Percentiles rank a stretch among this genome's conserved stretches.
Evolutionary conservation across 2,329 filamentous ascomycete species (phyloP).

Genomic region (Penicillium sclerotiorum): DNA sequence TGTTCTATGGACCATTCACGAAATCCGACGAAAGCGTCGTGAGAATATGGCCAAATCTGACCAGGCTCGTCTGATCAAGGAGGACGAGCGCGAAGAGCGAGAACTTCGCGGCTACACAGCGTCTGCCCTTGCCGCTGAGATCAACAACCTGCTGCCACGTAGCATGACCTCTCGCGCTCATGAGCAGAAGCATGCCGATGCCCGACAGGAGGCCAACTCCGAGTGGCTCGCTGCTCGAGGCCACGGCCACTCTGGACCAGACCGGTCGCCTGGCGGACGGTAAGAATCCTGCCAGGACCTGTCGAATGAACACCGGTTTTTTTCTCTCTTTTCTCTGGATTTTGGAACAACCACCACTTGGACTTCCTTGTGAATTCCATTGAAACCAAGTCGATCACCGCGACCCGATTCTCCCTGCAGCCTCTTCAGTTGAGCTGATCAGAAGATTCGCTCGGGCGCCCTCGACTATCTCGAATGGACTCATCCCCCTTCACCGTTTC

Average conservation of each 20-base stretch:
- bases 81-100: conserved; percentile 53
- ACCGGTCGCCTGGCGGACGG: conserved; percentile 36
- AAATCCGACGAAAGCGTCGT: conserved; percentile 83
- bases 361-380: too few species aligned
- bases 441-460: conserved; percentile 12
- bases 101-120: conserved; percentile 50
- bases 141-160: conserved; percentile 46
- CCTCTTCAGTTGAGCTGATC: conserved; percentile 6
- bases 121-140: conserved; percentile 48
- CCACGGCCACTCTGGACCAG: conserved; percentile 37
- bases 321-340: conserved; percentile 3
- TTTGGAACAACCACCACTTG: not conserved
- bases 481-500: conserved; percentile 1
- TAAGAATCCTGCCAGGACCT: conserved; percentile 22
- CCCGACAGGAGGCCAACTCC: conserved; percentile 36
- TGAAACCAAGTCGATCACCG: conserved; percentile 11
- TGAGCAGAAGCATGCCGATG: conserved; percentile 46
- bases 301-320: not conserved
- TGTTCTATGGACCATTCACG: conserved; percentile 85
- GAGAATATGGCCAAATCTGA: conserved; percentile 79
- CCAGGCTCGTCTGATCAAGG: conserved; percentile 54
- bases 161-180: conserved; percentile 32
- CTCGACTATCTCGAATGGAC: conserved; percentile 2
- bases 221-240: conserved; percentile 36
- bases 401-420: conserved; percentile 10